Conservation (phyloP, 129 eudicot genomes). For the Chrysanthemum lavandulifolium region DNA sequence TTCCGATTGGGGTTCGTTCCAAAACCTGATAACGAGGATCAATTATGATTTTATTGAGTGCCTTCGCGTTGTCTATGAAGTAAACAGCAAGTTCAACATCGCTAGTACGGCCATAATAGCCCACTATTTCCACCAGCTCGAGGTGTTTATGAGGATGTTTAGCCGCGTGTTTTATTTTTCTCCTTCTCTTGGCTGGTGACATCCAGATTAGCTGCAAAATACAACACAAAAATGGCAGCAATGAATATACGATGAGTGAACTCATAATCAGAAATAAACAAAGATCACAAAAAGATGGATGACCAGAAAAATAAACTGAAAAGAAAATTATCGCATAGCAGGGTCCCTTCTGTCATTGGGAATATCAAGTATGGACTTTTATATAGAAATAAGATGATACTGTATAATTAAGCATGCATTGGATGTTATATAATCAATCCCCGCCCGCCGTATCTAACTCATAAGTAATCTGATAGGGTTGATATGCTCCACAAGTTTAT, state of each 20-base stretch:
- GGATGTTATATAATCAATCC: neutral
- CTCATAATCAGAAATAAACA: neutral
- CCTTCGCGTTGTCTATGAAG: conserved; percentile 48
- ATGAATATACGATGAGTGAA: neutral
- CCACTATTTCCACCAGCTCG: conserved; percentile 49
- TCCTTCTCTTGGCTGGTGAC: conserved; percentile 54
- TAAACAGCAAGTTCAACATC: conserved; percentile 50
- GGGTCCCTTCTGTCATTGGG: neutral
- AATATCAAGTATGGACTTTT: neutral
- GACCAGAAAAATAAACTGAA: neutral
- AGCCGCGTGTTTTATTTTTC: conserved; percentile 40
- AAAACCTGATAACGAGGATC: conserved; percentile 60
- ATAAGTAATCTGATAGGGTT: neutral
- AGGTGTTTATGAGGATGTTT: conserved; percentile 42
- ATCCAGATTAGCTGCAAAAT: conserved; percentile 58
- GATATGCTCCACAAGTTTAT: neutral
- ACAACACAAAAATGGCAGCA: neutral
- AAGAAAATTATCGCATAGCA: neutral
- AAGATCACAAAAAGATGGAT: neutral
- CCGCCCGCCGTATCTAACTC: neutral
- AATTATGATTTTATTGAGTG: conserved; percentile 46
- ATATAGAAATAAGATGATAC: neutral
- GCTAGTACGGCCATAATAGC: conserved; percentile 59
- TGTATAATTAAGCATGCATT: neutral
- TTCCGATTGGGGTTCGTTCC: conserved; percentile 39